Evolutionary conservation across 2,329 filamentous ascomycete genomes (phyloP).

Genomic region (Apiospora saccharicola): DNA sequence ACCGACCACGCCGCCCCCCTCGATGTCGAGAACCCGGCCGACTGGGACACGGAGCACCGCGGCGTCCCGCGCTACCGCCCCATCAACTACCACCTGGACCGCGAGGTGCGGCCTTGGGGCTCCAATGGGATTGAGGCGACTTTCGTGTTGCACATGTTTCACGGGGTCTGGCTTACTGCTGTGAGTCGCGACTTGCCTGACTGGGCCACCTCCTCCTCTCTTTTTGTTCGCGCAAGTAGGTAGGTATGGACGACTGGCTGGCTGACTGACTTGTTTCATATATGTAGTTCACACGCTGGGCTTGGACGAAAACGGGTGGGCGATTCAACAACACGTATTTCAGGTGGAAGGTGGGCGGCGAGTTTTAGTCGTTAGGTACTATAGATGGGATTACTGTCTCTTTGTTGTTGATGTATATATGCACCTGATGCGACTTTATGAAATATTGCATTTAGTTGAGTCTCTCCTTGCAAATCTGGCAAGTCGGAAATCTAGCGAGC

Average conservation of each 20-base stretch:
- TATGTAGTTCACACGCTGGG: conserved; percentile 32
- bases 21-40: conserved; percentile 35
- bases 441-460: background rate
- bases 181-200: conserved; percentile 32
- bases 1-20: conserved; percentile 31
- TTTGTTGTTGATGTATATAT: background rate
- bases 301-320: conserved; percentile 37
- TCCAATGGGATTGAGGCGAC: conserved; percentile 34
- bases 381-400: background rate
- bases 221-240: background rate
- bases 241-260: background rate
- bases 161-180: conserved; percentile 37
- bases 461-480: background rate
- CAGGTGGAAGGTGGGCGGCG: conserved; percentile 36
- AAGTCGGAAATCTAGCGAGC: background rate
- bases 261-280: background rate
- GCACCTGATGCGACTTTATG: background rate
- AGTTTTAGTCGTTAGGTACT: conserved; percentile 29
- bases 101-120: conserved; percentile 36
- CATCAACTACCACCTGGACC: conserved; percentile 37
- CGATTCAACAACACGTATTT: conserved; percentile 34
- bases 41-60: conserved; percentile 36
- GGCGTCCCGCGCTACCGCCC: conserved; percentile 40
- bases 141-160: conserved; percentile 40
- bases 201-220: background rate